These are phyloP conservation scores for Stenogyne calaminthoides DNA, from an alignment of 305 asterid species.

Conservation along the genomic window DNA sequence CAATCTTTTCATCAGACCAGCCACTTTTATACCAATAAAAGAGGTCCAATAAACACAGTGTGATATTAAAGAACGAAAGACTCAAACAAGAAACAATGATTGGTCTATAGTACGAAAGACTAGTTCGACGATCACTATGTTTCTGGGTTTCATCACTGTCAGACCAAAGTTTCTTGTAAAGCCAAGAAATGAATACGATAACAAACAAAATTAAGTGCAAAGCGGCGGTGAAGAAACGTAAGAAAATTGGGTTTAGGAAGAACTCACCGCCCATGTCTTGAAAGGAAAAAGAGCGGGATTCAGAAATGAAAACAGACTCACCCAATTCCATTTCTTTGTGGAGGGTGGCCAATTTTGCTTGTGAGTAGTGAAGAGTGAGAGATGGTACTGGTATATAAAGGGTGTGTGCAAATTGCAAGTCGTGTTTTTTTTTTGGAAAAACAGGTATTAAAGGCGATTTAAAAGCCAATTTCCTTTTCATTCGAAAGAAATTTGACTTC, in stretches of 20 bases:
- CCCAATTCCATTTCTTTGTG: neutral
- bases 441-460: no score
- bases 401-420: no score
- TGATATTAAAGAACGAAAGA: conserved; percentile 50
- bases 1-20: conserved; percentile 74
- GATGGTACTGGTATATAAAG: neutral
- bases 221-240: conserved; percentile 51
- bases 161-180: conserved; percentile 21
- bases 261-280: conserved; percentile 32
- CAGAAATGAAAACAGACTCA: neutral
- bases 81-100: conserved; percentile 46
- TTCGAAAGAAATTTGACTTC: neutral
- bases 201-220: conserved; percentile 51
- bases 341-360: conserved; percentile 3
- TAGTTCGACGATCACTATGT: conserved; percentile 28
- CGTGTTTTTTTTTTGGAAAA: no score
- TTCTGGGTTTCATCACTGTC: conserved; percentile 22
- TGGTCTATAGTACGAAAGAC: conserved; percentile 39
- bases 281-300: conserved; percentile 26
- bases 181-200: conserved; percentile 43
- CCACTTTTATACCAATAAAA: conserved; percentile 68
- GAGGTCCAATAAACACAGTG: conserved; percentile 47
- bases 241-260: conserved; percentile 48
- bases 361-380: neutral
- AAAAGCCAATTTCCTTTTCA: no score